Evolutionary conservation across 352 stramenopile genomes (phyloP), one percentile per base, ranked within the genome.

Genomic region (Phytophthora quininea): DNA sequence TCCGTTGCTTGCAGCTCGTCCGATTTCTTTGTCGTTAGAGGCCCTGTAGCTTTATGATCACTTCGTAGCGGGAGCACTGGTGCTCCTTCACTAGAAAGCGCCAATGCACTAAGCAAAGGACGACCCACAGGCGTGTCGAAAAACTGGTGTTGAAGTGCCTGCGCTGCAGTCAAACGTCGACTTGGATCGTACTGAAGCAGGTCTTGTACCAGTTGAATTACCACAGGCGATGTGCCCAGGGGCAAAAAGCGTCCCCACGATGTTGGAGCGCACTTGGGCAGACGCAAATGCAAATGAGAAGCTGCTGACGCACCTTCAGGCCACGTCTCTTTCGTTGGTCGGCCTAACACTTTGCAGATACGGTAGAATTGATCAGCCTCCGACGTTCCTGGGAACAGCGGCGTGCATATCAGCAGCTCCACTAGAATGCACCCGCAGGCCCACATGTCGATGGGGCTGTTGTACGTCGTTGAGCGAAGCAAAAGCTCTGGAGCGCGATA

Each of bases 301-400:
- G 94, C 90, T 51, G 96, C 90, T 37, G 69, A 74, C 42, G 97
- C 73, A 43, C 94, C 96, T 43, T 99, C 95, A 11, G 85, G 76
- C 97, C 97, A 99, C 19, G 45, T 93, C 37, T 92, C 76, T 45
- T 90, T 89, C 0, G 88, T 97, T 2, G 97, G 96, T 5, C 90
- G 85, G 6, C 95, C 95, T 24, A 98, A 69, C n/a, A 98, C 80
- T 38, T 85, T 90, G 79, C 88, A 97, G 62, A 98, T 98, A 33
- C 98, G 97, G 67, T 94, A 94, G 30, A 99, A 89, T 75, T 99
- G 93, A 78, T 99, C 97, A 19, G 95, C 89, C 70, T 99, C 97
- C 19, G 79, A 96, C 15, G 77, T 88, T 4, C 97, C 84, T n/a
- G 86, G 77, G 58, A 95, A 96, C 8, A 93, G 62, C 27, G 84